Evolutionary conservation across 1,284 basidiomycete genomes (phyloP).

Genomic region (Sporisorium graminicola): DNA sequence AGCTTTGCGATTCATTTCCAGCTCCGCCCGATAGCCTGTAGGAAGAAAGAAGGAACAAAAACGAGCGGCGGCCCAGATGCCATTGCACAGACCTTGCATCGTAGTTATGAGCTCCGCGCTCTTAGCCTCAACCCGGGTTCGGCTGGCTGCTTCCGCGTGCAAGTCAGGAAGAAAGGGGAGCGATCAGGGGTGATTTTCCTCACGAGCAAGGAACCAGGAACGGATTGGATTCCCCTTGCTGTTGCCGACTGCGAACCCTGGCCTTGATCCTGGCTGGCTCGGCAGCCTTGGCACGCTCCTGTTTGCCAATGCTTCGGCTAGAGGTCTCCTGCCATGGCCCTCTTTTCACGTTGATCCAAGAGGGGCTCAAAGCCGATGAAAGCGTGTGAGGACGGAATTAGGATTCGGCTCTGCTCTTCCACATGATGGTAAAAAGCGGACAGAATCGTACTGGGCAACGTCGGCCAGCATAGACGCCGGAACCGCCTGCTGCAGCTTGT

Average conservation of each 20-base stretch:
- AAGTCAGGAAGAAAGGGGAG: neutral
- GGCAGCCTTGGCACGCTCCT: neutral
- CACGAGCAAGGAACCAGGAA: constrained; percentile 17
- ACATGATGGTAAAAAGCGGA: no score
- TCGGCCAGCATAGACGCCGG: no score
- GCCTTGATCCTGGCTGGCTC: neutral
- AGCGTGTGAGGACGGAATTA: no score
- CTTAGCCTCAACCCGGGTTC: neutral
- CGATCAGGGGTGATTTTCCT: neutral
- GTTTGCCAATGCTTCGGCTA: neutral
- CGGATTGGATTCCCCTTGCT: neutral
- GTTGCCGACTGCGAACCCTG: neutral
- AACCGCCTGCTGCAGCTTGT: no score
- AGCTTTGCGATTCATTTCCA: no score
- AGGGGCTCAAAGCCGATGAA: no score
- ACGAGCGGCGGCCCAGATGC: neutral
- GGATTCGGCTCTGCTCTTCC: no score
- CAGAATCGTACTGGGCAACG: no score
- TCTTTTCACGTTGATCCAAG: no score
- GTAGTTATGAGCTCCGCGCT: neutral
- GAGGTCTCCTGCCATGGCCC: neutral
- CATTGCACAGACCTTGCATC: constrained; percentile 1
- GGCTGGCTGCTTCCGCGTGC: neutral
- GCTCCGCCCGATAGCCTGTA: neutral
- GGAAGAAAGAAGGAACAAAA: no score